Percentiles rank a stretch among this genome's conserved stretches.
Conservation (phyloP, 768 basidiomycete species). For the Phlebiopsis flavidoalba region DNA sequence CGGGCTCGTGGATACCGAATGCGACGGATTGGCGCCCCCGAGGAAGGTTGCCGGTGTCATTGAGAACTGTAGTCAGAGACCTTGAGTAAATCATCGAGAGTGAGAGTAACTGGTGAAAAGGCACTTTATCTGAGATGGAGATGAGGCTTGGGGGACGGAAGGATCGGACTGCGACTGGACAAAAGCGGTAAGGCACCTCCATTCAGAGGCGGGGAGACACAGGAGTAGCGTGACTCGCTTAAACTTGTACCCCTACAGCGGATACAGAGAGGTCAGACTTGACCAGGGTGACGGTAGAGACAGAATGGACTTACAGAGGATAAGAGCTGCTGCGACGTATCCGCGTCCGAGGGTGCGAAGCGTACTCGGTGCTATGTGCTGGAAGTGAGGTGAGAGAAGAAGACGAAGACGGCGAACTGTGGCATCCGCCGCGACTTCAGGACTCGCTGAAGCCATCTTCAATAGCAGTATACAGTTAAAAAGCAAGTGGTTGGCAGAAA, state of each 20-base stretch:
- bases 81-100: not conserved
- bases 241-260: too few relatives aligned
- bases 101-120: not conserved
- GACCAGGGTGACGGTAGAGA: too few relatives aligned
- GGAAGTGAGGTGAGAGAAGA: conserved; percentile 7
- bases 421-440: conserved; percentile 4
- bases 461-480: conserved; percentile 6
- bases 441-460: conserved; percentile 5
- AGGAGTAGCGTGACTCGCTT: too few relatives aligned
- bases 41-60: conserved; percentile 60
- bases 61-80: conserved; percentile 40
- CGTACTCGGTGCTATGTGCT: not conserved
- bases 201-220: conserved; percentile 5
- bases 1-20: conserved; percentile 51
- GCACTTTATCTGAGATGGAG: conserved; percentile 15
- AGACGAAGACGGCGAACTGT: conserved; percentile 10
- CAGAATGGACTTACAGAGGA: too few relatives aligned
- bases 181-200: conserved; percentile 6
- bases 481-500: conserved; percentile 10
- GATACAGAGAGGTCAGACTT: too few relatives aligned
- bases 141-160: too few relatives aligned
- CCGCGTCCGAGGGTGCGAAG: conserved; percentile 11
- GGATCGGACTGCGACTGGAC: too few relatives aligned
- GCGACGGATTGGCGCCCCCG: conserved; percentile 56
- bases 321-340: conserved; percentile 8